Evolutionary conservation across 2,329 filamentous ascomycete species (phyloP).

Genomic region (Penicillium palitans): DNA sequence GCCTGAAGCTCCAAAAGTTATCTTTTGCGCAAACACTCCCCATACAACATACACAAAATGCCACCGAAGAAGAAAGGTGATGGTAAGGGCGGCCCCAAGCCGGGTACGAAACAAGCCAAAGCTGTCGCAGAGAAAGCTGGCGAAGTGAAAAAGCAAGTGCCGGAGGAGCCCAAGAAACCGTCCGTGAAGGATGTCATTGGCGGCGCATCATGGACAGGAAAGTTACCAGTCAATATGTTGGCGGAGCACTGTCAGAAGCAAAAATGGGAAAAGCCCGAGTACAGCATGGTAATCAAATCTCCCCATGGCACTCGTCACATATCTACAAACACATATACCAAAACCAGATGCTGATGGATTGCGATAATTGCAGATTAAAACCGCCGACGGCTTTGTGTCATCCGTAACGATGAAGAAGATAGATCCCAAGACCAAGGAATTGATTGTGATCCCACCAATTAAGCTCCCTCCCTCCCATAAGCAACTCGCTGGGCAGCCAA

Average conservation of each 20-base stretch:
- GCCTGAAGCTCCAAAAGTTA: slow-evolving; percentile 15
- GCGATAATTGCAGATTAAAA: slow-evolving; percentile 55
- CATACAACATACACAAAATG: slow-evolving; percentile 29
- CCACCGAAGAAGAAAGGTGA: slow-evolving; percentile 45
- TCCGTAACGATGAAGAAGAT: slow-evolving; percentile 72
- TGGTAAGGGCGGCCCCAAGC: slow-evolving; percentile 42
- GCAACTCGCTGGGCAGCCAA: slow-evolving; percentile 72
- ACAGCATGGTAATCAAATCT: slow-evolving; percentile 64
- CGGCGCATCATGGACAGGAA: slow-evolving; percentile 95
- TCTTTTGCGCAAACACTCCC: slow-evolving; percentile 8
- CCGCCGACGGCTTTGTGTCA: slow-evolving; percentile 71
- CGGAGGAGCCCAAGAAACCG: slow-evolving; percentile 57
- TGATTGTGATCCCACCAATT: slow-evolving; percentile 74
- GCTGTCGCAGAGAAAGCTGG: slow-evolving; percentile 36
- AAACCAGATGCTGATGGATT: slow-evolving; percentile 18
- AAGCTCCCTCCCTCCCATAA: slow-evolving; percentile 75
- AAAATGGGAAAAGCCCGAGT: slow-evolving; percentile 92
- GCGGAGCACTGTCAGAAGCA: slow-evolving; percentile 95
- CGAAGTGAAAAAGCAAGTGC: slow-evolving; percentile 34
- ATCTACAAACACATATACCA: neutral
- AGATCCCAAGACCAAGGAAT: slow-evolving; percentile 80
- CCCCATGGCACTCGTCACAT: neutral
- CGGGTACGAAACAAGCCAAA: slow-evolving; percentile 44
- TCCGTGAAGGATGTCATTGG: slow-evolving; percentile 77
- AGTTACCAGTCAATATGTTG: slow-evolving; percentile 88